phyloP scores from a whole-genome alignment of 2,329 filamentous ascomycete genomes.

The Nakataea oryzae region DNA sequence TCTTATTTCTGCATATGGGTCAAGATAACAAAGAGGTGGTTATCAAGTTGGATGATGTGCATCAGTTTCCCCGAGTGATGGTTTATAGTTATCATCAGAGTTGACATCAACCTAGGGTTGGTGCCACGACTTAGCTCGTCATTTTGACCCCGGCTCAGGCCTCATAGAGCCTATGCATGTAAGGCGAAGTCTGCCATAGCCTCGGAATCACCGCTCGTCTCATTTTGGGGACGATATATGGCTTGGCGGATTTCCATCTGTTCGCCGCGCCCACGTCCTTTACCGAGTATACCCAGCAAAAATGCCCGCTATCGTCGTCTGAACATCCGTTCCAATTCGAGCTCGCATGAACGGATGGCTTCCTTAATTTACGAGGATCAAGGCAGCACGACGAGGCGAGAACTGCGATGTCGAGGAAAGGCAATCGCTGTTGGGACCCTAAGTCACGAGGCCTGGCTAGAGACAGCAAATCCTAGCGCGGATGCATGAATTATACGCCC shows the following conservation, averaged over 20 bases:
- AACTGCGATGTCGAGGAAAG: neutral
- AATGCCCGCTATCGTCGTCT: neutral
- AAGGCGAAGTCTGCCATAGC: neutral
- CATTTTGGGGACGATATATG: no score
- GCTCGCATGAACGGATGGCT: neutral
- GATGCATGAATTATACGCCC: no score
- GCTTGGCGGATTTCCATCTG: no score
- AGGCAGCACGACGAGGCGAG: neutral
- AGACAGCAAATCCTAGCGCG: no score
- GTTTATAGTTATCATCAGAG: conserved; percentile 17
- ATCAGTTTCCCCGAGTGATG: conserved; percentile 11
- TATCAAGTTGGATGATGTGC: conserved; percentile 12
- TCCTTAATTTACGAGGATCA: neutral
- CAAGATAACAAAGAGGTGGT: conserved; percentile 15
- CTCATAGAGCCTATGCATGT: neutral
- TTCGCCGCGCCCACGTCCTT: neutral
- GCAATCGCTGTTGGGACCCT: neutral
- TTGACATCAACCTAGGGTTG: neutral
- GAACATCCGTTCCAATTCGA: neutral
- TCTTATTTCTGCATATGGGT: no score
- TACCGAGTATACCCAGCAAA: neutral
- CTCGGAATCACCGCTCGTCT: no score
- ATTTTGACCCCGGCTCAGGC: neutral
- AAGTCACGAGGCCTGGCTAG: neutral
- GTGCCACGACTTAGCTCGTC: no score